Evolutionary conservation across 805 yeast genomes (phyloP), one percentile per base, ranked within the genome.

Genomic region (Candida golubevii): DNA sequence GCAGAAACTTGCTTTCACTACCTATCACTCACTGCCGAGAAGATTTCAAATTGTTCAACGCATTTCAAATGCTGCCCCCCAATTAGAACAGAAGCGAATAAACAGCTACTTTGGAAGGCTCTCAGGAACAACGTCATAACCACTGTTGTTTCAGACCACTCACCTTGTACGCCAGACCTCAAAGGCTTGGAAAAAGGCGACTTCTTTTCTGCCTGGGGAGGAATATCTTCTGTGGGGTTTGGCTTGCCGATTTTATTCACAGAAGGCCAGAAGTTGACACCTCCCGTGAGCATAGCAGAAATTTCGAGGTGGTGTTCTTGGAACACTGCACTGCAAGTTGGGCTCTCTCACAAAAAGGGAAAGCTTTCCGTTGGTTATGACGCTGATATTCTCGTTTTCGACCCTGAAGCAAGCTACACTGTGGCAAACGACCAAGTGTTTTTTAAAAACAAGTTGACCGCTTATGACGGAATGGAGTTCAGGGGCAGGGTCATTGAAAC

Each of bases 1-100:
- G 96, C 89, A 1, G 98, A 90, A 62, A 91, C 98, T 0, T 90
- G 98, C 63, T 90, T 89, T 78, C 98, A 90, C 62, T 90, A 90
- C 63, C 71, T 90, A 42, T 77, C 91, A 2, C 71, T 90, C 36
- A 72, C 76, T 3, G 86, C 96, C 3, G 97, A 90, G 59, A 71
- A 73, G 23, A 88, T 90, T 43, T 82, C 88, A 14, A 77, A 81
- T 55, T 79, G 87, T 41, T 80, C 83, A 11, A 90, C 97, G 5
- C 87, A 83, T 57, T 88, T 77, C 75, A 90, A 90, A 65, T 91
- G 97, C 60, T 91, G 97, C 62, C 98, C 98, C 1, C 98, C 98
- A 2, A 90, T 90, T 53, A 72, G 98, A 48, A 71, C 85, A 1
- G 82, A 83, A 50, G 73, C 74, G 36, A 91, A 91, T 63, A 75